Base-by-base conservation (phyloP, 495 filamentous ascomycete genomes). In the Evernia prunastri region DNA sequence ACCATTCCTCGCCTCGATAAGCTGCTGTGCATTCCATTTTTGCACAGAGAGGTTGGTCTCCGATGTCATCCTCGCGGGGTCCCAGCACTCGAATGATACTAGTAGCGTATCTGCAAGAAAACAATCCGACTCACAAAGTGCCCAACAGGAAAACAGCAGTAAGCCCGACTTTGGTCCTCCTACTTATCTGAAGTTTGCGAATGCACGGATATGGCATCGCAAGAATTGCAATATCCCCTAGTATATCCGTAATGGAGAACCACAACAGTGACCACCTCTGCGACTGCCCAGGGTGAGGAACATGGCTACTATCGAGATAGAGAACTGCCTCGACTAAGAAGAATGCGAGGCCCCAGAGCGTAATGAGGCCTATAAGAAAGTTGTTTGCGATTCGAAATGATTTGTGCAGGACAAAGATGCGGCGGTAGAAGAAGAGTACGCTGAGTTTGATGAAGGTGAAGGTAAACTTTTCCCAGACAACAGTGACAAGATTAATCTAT, bases 381-480 rank as follows among this genome's bases (percentile, higher is more conserved):
- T 58, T 40, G 18, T 62, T 66, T 1, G 20, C 17, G 13, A 42
- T 29, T 8, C 64, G 9, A 27, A 66, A 66, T 0, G 35, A 23
- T 18, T 29, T 43, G 8, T 36, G 20, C 3, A 6, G 25, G n/a
- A 10, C 15, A 36, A 66, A 66, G 39, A 66, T 63, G 3, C 60
- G 60, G 13, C 64, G 64, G 25, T 63, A 66, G 45, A 63, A 64
- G 49, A 66, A 58, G 25, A 66, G 39, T 18, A 66, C 59, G 33
- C 60, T 64, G 23, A 63, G 49, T 35, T 66, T 63, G 35, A 66
- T 66, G 13, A n/a, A 53, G 10, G 11, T 39, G 45, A 61, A 65
- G 18, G 63, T 61, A 15, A 54, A 12, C 27, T 65, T 65, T 23
- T 65, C 63, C 35, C 56, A 6, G 17, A 65, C 25, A 0, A 61